phyloP scores from a whole-genome alignment of 805 yeast species.

The Candida sakaeoensis region DNA sequence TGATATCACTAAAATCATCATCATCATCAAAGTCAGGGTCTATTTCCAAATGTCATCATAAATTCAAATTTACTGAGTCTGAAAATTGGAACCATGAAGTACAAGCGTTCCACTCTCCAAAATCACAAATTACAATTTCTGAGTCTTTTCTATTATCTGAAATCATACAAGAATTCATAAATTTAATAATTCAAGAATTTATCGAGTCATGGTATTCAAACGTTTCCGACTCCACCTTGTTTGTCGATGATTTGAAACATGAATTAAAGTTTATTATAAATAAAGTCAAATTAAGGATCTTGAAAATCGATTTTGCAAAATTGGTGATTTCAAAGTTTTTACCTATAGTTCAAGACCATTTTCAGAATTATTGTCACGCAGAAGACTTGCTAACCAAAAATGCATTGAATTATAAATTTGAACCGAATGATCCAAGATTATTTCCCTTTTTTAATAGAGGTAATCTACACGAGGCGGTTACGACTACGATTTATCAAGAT shows the following conservation, averaged over 20 bases:
- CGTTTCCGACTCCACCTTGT: conserved; percentile 32
- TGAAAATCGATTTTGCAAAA: conserved; percentile 48
- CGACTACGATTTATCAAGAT: conserved; percentile 6
- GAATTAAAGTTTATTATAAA: conserved; percentile 42
- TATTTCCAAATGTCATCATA: background rate
- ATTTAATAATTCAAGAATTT: conserved; percentile 49
- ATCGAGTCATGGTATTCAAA: conserved; percentile 52
- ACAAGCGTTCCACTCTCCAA: conserved; percentile 21
- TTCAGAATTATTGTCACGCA: conserved; percentile 46
- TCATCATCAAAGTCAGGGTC: background rate
- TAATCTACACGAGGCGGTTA: conserved; percentile 57
- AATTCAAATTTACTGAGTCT: conserved; percentile 8
- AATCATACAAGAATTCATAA: conserved; percentile 47
- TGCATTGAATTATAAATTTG: conserved; percentile 15
- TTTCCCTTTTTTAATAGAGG: conserved; percentile 48
- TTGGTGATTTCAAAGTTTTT: conserved; percentile 54
- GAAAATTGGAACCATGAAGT: conserved; percentile 13
- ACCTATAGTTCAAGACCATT: conserved; percentile 68
- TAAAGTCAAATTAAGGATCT: conserved; percentile 41
- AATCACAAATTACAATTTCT: conserved; percentile 31
- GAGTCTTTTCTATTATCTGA: conserved; percentile 53
- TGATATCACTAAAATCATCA: background rate
- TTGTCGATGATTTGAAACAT: conserved; percentile 38
- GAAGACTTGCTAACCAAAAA: conserved; percentile 29
- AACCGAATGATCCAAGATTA: conserved; percentile 31